Conservation (phyloP, 2,329 filamentous ascomycete genomes). For the Drechslerella coelobrocha region DNA sequence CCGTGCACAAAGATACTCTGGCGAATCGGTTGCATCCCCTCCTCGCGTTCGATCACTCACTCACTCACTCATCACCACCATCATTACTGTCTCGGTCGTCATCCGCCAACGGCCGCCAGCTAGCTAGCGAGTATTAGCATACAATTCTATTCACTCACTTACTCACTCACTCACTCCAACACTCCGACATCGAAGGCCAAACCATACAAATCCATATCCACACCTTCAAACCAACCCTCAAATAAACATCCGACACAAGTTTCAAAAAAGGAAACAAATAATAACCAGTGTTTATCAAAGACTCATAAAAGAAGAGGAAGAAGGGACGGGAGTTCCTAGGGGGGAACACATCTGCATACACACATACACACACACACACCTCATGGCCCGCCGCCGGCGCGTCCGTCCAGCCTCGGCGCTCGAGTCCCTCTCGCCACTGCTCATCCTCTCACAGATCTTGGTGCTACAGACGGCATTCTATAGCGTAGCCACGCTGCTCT, state of each 20-base stretch:
- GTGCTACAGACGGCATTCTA: conserved; percentile 67
- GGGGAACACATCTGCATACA: too few relatives aligned
- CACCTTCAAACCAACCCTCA: neutral
- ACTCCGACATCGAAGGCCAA: neutral
- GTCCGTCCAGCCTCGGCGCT: conserved; percentile 67
- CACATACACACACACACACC: too few relatives aligned
- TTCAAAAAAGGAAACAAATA: neutral
- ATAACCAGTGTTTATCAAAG: too few relatives aligned
- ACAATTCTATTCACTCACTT: too few relatives aligned
- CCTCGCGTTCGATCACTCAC: too few relatives aligned
- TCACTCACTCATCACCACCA: too few relatives aligned
- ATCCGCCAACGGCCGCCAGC: too few relatives aligned
- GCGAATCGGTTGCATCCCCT: too few relatives aligned
- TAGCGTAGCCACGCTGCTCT: conserved; percentile 62
- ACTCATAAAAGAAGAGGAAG: conserved; percentile 1
- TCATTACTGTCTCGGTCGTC: too few relatives aligned
- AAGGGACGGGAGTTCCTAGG: neutral
- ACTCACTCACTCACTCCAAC: neutral
- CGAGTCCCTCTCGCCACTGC: conserved; percentile 68
- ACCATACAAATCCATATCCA: neutral
- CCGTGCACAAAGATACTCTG: too few relatives aligned
- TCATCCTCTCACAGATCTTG: conserved; percentile 68
- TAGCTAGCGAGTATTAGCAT: too few relatives aligned
- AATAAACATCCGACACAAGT: neutral
- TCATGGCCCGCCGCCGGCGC: conserved; percentile 66